Percentiles rank a stretch among this genome's conserved stretches.
Evolutionary conservation across 2,329 filamentous ascomycete species (phyloP).

Genomic region (Aureobasidium subglaciale): DNA sequence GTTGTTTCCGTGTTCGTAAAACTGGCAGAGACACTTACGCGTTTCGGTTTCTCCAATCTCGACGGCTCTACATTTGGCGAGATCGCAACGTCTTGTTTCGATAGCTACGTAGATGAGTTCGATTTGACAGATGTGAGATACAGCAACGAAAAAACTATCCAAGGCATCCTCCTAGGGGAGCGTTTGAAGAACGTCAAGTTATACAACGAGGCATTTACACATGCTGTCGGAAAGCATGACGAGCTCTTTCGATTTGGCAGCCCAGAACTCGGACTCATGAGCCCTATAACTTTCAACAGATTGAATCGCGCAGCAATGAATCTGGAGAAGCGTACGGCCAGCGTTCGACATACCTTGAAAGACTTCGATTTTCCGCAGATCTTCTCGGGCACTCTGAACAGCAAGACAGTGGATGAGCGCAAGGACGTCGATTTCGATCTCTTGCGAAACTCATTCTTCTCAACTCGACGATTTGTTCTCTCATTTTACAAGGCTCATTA

Average conservation of each 20-base stretch:
- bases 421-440: constrained; percentile 74
- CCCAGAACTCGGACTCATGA: constrained; percentile 64
- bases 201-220: constrained; percentile 87
- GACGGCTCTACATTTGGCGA: constrained; percentile 60
- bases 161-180: constrained; percentile 84
- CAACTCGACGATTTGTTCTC: constrained; percentile 67
- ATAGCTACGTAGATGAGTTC: constrained; percentile 70
- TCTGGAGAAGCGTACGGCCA: constrained; percentile 63
- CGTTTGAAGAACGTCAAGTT: constrained; percentile 72
- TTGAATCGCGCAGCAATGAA: constrained; percentile 78
- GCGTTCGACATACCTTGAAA: constrained; percentile 65
- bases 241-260: constrained; percentile 63
- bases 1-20: constrained; percentile 57
- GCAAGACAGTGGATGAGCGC: constrained; percentile 68
- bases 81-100: constrained; percentile 57
- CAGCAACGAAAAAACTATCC: constrained; percentile 81
- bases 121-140: constrained; percentile 69
- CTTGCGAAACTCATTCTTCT: constrained; percentile 70
- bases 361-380: constrained; percentile 88
- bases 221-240: constrained; percentile 78
- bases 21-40: constrained; percentile 49
- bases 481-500: constrained; percentile 61
- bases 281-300: constrained; percentile 64
- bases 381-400: constrained; percentile 81
- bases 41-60: constrained; percentile 54